Conservation (phyloP, 257 asterid genomes). For the Fraxinus quadrangulata region DNA sequence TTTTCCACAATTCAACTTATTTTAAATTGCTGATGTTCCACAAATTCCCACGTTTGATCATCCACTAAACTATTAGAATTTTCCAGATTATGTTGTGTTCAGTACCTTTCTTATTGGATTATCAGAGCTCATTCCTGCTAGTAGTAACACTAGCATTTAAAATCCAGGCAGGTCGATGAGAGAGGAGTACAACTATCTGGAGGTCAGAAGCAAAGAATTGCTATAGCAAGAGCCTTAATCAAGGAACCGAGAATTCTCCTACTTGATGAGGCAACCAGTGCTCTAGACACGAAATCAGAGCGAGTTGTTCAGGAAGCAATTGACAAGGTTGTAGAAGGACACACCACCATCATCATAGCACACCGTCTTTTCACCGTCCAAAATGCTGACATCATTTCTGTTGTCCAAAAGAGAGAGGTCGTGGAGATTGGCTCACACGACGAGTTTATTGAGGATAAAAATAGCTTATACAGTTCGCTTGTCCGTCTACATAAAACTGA, state of each 20-base stretch:
- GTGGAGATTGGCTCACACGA: constrained; percentile 70
- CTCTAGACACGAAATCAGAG: constrained; percentile 86
- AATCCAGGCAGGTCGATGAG: constrained; percentile 73
- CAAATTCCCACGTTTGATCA: background rate
- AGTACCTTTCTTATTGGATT: background rate
- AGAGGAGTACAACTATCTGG: constrained; percentile 95
- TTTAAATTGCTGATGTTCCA: too few relatives aligned
- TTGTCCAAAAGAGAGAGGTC: constrained; percentile 68
- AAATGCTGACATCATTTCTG: constrained; percentile 73
- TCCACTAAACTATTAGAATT: too few relatives aligned
- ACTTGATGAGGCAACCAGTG: constrained; percentile 95
- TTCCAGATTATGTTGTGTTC: background rate
- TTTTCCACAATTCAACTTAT: background rate
- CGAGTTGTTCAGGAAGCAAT: constrained; percentile 80
- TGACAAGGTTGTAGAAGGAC: constrained; percentile 80
- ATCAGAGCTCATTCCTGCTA: background rate
- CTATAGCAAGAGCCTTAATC: constrained; percentile 87
- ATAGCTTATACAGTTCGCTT: constrained; percentile 62
- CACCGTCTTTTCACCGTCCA: constrained; percentile 94
- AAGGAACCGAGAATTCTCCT: constrained; percentile 82
- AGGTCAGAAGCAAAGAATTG: constrained; percentile 96
- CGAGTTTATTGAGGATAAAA: constrained; percentile 43
- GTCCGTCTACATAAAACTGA: constrained; percentile 67
- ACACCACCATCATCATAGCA: constrained; percentile 80
- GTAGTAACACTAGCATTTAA: background rate